Percentiles rank a stretch among this genome's conserved stretches.
phyloP scores from a whole-genome alignment of 441 rosid species.

The Codiaeum variegatum region DNA sequence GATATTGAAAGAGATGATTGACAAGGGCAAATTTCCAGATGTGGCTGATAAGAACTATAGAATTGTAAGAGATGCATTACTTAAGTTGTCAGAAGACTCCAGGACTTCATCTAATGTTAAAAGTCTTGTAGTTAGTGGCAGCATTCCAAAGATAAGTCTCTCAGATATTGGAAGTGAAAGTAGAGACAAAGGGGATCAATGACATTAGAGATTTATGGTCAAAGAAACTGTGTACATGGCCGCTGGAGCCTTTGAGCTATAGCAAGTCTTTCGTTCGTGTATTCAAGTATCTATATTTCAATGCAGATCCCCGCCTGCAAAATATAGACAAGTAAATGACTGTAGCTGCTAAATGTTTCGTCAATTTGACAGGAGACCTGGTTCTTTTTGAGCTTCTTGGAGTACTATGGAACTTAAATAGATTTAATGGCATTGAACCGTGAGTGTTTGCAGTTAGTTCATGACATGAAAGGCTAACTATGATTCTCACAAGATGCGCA shows the following conservation, averaged over 20 bases:
- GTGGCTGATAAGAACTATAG: constrained; percentile 44
- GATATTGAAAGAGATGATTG: constrained; percentile 59
- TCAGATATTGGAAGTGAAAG: constrained; percentile 26
- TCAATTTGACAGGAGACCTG: too few species aligned
- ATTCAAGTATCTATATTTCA: background rate
- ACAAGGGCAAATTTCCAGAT: constrained; percentile 46
- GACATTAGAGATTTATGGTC: background rate
- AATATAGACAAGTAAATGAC: too few species aligned
- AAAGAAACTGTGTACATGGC: background rate
- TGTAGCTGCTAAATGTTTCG: too few species aligned
- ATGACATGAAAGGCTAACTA: too few species aligned
- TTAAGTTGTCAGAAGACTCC: constrained; percentile 48
- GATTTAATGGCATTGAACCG: too few species aligned
- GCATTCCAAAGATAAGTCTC: constrained; percentile 29
- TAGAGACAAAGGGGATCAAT: constrained; percentile 4
- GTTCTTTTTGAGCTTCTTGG: too few species aligned
- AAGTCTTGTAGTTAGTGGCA: constrained; percentile 45
- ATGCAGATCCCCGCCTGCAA: too few species aligned
- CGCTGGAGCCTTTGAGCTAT: too few species aligned
- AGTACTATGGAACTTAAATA: too few species aligned
- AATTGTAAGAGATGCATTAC: constrained; percentile 43
- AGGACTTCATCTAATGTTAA: constrained; percentile 46
- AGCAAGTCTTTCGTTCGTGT: too few species aligned
- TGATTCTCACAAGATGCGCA: too few species aligned
- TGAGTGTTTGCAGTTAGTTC: too few species aligned